Conservation (phyloP, 1,284 basidiomycete genomes). For the Microbotryomycetes sp. region DNA sequence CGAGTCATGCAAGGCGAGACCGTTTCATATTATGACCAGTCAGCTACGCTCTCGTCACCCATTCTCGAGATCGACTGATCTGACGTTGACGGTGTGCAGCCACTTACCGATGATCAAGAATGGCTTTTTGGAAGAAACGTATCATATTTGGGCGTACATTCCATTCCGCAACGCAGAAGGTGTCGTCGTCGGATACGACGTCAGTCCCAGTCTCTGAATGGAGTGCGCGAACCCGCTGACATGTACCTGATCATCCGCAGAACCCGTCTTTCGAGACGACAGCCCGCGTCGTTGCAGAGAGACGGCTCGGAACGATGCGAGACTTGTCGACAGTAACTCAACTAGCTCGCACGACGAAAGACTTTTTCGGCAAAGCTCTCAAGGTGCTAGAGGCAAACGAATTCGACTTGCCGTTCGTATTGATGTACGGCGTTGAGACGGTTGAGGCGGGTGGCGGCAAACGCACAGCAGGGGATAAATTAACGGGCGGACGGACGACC, state of each 20-base stretch:
- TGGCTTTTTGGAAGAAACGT: slow-evolving; percentile 24
- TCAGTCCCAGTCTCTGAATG: slow-evolving; percentile 21
- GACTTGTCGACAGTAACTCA: slow-evolving; percentile 27
- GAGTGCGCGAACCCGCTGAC: slow-evolving; percentile 14
- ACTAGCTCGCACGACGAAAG: slow-evolving; percentile 25
- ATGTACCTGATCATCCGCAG: neutral
- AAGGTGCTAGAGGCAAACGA: slow-evolving; percentile 20
- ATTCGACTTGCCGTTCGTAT: slow-evolving; percentile 29
- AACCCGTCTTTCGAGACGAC: slow-evolving; percentile 3
- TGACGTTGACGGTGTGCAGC: neutral
- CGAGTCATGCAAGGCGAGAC: slow-evolving; percentile 7
- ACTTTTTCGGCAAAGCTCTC: slow-evolving; percentile 17
- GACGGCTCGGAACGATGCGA: slow-evolving; percentile 25
- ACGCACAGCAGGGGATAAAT: neutral
- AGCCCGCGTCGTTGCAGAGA: slow-evolving; percentile 26
- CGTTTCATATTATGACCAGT: slow-evolving; percentile 21
- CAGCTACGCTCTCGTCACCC: neutral
- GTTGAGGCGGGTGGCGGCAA: slow-evolving; percentile 6
- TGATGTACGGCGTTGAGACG: slow-evolving; percentile 25
- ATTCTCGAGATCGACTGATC: too few species aligned
- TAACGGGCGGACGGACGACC: neutral
- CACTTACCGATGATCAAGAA: neutral
- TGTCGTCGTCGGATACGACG: slow-evolving; percentile 15
- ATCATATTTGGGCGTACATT: slow-evolving; percentile 30
- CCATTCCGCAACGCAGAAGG: slow-evolving; percentile 10